A percentile compares a stretch with the other conserved stretches of the same genome.
Evolutionary conservation across 1,284 basidiomycete species (phyloP).

Genomic region (Ceratobasidium sp.): DNA sequence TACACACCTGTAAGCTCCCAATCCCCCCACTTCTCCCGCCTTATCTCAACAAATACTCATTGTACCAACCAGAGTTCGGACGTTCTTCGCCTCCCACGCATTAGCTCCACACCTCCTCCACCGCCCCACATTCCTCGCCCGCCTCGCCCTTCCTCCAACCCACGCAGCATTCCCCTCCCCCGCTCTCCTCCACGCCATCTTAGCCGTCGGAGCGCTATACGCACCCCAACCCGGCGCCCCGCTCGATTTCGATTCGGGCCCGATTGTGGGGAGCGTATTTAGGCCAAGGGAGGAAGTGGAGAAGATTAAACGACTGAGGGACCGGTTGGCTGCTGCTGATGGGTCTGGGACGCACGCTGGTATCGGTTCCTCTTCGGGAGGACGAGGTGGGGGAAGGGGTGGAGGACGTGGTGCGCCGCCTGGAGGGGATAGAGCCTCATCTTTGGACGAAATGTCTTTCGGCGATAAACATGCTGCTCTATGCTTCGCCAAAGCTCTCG

Average conservation of each 20-base stretch:
- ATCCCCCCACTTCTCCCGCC: not conserved
- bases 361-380: not conserved
- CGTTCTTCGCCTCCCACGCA: constrained; percentile 53
- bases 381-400: not conserved
- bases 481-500: constrained; percentile 38
- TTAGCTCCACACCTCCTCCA: constrained; percentile 54
- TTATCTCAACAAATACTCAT: not conserved
- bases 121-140: constrained; percentile 51
- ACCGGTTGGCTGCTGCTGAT: constrained; percentile 12
- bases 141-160: constrained; percentile 56
- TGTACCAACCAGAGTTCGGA: constrained; percentile 49
- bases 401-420: not conserved
- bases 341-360: constrained; percentile 25
- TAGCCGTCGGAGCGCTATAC: constrained; percentile 54
- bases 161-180: constrained; percentile 56
- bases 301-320: constrained; percentile 21
- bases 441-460: constrained; percentile 24
- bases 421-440: not conserved
- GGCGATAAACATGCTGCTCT: constrained; percentile 30
- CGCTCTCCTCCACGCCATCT: constrained; percentile 57
- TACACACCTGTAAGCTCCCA: constrained; percentile 35
- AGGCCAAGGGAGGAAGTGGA: constrained; percentile 29
- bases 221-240: constrained; percentile 46
- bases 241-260: constrained; percentile 39
- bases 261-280: constrained; percentile 38